Evolutionary conservation across 1,284 basidiomycete genomes (phyloP).

Genomic region (Apiotrichum gracile): DNA sequence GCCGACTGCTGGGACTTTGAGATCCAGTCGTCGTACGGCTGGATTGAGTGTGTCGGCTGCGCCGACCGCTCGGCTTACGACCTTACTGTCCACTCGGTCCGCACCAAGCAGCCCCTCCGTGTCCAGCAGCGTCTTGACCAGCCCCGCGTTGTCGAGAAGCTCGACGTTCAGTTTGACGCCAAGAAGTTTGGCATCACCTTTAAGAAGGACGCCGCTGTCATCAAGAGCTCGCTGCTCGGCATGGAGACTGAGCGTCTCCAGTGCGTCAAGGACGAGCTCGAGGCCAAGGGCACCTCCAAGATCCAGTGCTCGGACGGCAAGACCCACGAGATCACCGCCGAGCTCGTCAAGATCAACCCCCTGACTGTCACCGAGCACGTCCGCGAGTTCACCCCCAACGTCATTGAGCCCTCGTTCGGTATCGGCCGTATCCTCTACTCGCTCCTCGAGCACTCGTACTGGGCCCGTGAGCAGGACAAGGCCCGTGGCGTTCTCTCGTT

Average conservation of each 20-base stretch:
- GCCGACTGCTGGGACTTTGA: conserved; percentile 99
- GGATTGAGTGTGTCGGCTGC: conserved; percentile 99
- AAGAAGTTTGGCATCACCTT: conserved; percentile 86
- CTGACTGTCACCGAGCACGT: conserved; percentile 86
- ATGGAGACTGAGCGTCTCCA: conserved; percentile 65
- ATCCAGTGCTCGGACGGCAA: conserved; percentile 57
- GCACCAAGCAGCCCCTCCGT: conserved; percentile 61
- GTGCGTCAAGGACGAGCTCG: conserved; percentile 67
- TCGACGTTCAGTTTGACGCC: conserved; percentile 75
- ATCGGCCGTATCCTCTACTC: conserved; percentile 94
- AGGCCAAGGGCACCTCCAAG: conserved; percentile 34
- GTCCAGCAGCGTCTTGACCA: conserved; percentile 81
- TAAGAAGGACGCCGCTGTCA: conserved; percentile 70
- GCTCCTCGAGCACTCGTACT: conserved; percentile 92
- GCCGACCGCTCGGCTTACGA: conserved; percentile 98
- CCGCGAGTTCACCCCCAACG: conserved; percentile 93
- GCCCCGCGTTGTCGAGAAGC: conserved; percentile 67
- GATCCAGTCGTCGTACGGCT: conserved; percentile 88
- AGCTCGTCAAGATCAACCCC: conserved; percentile 71
- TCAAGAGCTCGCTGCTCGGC: conserved; percentile 65
- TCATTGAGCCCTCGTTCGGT: conserved; percentile 98
- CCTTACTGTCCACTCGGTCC: conserved; percentile 55
- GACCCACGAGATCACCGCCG: conserved; percentile 66
- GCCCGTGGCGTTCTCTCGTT: conserved; percentile 86
- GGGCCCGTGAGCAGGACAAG: conserved; percentile 85